Evolutionary conservation across 2,329 filamentous ascomycete genomes (phyloP).

Genomic region (Acrodontium crateriforme): DNA sequence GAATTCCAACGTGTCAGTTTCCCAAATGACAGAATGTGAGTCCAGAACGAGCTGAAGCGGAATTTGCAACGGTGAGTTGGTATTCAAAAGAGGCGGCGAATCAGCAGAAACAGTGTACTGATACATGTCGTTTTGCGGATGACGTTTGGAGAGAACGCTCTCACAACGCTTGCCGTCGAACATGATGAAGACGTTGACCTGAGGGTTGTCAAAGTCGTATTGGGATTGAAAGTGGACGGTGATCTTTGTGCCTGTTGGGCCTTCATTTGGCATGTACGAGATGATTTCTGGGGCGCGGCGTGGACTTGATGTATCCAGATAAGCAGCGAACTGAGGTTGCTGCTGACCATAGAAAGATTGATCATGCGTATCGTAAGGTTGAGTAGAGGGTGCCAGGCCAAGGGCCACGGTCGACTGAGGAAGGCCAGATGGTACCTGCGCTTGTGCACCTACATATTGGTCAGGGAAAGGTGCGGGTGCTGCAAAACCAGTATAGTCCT

Average conservation of each 20-base stretch:
- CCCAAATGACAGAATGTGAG: constrained; percentile 23
- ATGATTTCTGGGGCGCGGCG: constrained; percentile 50
- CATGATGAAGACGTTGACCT: constrained; percentile 42
- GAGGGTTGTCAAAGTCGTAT: constrained; percentile 54
- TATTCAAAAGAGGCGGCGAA: constrained; percentile 51
- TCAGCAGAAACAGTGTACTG: constrained; percentile 60
- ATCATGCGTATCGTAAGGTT: constrained; percentile 37
- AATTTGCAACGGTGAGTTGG: constrained; percentile 42
- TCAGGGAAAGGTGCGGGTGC: constrained; percentile 35
- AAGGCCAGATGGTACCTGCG: constrained; percentile 35
- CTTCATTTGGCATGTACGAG: constrained; percentile 56
- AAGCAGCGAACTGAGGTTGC: constrained; percentile 51
- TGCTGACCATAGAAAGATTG: constrained; percentile 35
- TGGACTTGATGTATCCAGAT: constrained; percentile 46
- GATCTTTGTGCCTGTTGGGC: constrained; percentile 55
- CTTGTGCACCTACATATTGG: constrained; percentile 36
- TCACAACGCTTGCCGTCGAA: constrained; percentile 68
- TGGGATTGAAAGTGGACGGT: constrained; percentile 60
- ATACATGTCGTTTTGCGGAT: constrained; percentile 41
- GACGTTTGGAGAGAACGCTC: constrained; percentile 48
- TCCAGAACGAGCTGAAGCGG: constrained; percentile 48
- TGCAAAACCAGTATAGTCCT: constrained; percentile 33
- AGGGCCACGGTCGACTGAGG: constrained; percentile 30
- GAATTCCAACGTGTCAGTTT: constrained; percentile 37
- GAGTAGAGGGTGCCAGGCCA: constrained; percentile 27